A percentile compares a stretch with the other conserved stretches of the same genome.
Evolutionary conservation across 1,284 basidiomycete species (phyloP).

Genomic region (Cutaneotrichosporon cavernicola): DNA sequence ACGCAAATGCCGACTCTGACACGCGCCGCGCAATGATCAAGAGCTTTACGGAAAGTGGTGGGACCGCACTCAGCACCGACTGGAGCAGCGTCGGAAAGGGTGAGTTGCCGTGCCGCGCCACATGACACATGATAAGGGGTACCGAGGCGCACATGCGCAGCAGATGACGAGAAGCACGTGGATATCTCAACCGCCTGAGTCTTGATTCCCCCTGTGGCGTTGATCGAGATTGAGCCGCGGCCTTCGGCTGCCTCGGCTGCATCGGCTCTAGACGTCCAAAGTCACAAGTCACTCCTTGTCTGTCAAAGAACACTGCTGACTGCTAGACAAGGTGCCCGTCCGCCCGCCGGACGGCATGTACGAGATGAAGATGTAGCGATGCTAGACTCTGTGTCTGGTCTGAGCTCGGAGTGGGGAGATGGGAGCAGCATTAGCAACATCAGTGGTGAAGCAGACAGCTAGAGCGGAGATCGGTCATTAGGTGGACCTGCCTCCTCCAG

Average conservation of each 20-base stretch:
- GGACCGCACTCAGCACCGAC: constrained; percentile 88
- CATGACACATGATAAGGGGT: background rate
- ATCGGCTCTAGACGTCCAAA: too few relatives aligned
- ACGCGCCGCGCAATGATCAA: constrained; percentile 92
- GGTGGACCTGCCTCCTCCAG: background rate
- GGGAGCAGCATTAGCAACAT: background rate
- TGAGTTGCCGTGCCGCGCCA: constrained; percentile 16
- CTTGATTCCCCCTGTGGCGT: too few relatives aligned
- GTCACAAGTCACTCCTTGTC: background rate
- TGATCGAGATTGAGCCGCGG: too few relatives aligned
- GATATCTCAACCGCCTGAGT: too few relatives aligned
- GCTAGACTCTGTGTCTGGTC: background rate
- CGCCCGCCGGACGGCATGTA: constrained; percentile 79
- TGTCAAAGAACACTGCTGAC: constrained; percentile 12
- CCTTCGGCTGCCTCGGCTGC: too few relatives aligned
- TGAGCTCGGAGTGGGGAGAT: background rate
- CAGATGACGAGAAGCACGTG: too few relatives aligned
- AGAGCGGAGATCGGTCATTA: too few relatives aligned
- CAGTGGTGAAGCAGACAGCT: too few relatives aligned
- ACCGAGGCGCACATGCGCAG: background rate
- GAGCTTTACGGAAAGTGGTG: constrained; percentile 85
- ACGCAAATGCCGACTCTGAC: constrained; percentile 79
- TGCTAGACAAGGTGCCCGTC: constrained; percentile 54
- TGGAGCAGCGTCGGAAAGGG: constrained; percentile 80
- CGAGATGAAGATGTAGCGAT: constrained; percentile 40